A percentile compares a stretch with the other conserved stretches of the same genome.
These are phyloP conservation scores for Bassia scoparia DNA, from an alignment of 148 eudicot species.

Conservation along the genomic window DNA sequence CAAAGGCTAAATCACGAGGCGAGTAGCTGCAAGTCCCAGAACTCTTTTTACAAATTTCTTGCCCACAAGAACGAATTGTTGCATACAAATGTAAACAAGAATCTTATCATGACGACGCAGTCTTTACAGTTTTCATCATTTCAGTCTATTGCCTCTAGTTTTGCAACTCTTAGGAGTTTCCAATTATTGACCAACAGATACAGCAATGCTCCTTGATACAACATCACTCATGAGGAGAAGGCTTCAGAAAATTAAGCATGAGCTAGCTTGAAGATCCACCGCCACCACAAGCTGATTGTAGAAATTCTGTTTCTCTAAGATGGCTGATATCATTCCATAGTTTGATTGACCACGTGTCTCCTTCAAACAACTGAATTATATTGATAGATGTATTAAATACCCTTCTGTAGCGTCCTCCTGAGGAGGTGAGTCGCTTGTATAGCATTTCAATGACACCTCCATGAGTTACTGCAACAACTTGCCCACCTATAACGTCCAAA, in stretches of 20 bases:
- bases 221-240: not conserved
- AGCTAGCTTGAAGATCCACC: slow-evolving; percentile 46
- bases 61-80: not conserved
- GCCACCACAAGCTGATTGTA: slow-evolving; percentile 67
- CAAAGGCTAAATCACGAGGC: no score
- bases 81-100: no score
- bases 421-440: slow-evolving; percentile 43
- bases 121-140: not conserved
- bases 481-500: slow-evolving; percentile 45
- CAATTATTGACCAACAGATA: not conserved
- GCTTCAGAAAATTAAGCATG: not conserved
- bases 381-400: slow-evolving; percentile 61
- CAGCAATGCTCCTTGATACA: not conserved
- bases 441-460: slow-evolving; percentile 73
- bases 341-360: slow-evolving; percentile 57
- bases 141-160: not conserved
- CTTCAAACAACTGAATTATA: slow-evolving; percentile 53
- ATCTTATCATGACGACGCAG: not conserved
- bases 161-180: not conserved
- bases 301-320: slow-evolving; percentile 43
- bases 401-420: slow-evolving; percentile 34
- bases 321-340: slow-evolving; percentile 76
- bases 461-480: slow-evolving; percentile 70
- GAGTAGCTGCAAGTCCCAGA: not conserved
- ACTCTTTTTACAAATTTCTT: not conserved